Evolutionary conservation across 768 basidiomycete species (phyloP).

Genomic region (Lentinula sp.): DNA sequence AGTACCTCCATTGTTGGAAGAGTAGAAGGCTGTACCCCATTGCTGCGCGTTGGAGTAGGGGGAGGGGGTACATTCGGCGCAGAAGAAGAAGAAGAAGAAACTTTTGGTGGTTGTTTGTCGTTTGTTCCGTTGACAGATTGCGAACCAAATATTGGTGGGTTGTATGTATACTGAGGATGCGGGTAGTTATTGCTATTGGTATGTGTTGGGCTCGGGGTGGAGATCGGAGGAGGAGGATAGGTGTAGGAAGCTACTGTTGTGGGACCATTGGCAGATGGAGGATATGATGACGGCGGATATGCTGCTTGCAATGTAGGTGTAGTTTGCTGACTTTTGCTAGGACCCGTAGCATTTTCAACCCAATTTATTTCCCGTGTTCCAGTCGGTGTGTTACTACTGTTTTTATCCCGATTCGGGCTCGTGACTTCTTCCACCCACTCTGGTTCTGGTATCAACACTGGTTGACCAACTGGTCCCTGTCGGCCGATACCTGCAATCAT

Average conservation of each 20-base stretch:
- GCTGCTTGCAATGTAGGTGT: conserved; percentile 34
- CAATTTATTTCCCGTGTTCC: conserved; percentile 7
- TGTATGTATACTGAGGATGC: conserved; percentile 4
- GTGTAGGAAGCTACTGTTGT: conserved; percentile 19
- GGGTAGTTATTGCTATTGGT: conserved; percentile 5
- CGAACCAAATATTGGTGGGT: conserved; percentile 19
- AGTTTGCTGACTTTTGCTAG: conserved; percentile 29
- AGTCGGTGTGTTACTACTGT: conserved; percentile 5
- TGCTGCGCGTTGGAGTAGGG: conserved; percentile 27
- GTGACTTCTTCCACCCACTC: conserved; percentile 44
- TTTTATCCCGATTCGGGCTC: conserved; percentile 4
- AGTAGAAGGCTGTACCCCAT: conserved; percentile 1
- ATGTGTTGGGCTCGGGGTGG: neutral
- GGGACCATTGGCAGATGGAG: neutral
- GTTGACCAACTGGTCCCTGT: conserved; percentile 26
- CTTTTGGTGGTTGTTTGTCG: conserved; percentile 21
- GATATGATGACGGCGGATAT: conserved; percentile 14
- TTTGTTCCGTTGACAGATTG: conserved; percentile 31
- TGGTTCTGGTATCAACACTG: conserved; percentile 43
- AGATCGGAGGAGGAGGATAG: conserved; percentile 18
- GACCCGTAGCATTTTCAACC: conserved; percentile 5
- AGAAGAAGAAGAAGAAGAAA: conserved; percentile 25
- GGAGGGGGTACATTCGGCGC: conserved; percentile 7
- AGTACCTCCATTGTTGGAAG: conserved; percentile 50
- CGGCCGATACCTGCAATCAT: conserved; percentile 1